Base-by-base conservation (phyloP, 129 eudicot species). In the Heracleum sosnowskyi region DNA sequence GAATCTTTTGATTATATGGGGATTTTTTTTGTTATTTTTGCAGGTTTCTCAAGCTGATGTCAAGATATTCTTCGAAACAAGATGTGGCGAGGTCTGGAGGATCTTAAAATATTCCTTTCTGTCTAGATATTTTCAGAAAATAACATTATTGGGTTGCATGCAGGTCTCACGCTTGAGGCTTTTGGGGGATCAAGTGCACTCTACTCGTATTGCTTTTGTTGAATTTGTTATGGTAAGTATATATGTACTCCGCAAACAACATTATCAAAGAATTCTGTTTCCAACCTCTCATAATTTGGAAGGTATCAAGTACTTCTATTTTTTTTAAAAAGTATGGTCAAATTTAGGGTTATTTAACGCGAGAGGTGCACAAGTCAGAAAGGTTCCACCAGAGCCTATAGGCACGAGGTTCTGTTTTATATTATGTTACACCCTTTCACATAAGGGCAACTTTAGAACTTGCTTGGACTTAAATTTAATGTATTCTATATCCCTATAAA, bases 91-190 rank as follows among this genome's bases (percentile, higher is more conserved):
- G 97, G 98, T 93, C 3, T 40, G 91, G 64, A 82, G 18, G 10
- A 8, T 60, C 35, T 28, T 15, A 41, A 20, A 20, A 11, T 34
- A 35, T 24, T 36, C 60, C 35, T 12, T 22, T 33, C 1, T 7
- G 34, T 51, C 15, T 49, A 28, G 46, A 53, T 73, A 1, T 28
- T 77, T 17, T 79, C 71, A 6, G 49, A 63, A 55, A 62, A 29
- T 79, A 49, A 45, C 75, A 42, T 29, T 79, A 76, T 70, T 74
- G 39, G 68, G 74, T 63, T 76, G 39, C 63, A 45, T 71, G 78
- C 78, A 93, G 98, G 98, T 95, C 82, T 95, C 98, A 72, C 97
- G 96, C 57, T 88, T 95, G 44, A 87, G 97, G 94, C 92, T 95
- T 71, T 89, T 95, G 86, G 98, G 98, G 81, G 98, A 95, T 80